Evolutionary conservation across 257 asterid genomes (phyloP), one percentile per base, ranked within the genome.

Genomic region (Salvia hispanica): DNA sequence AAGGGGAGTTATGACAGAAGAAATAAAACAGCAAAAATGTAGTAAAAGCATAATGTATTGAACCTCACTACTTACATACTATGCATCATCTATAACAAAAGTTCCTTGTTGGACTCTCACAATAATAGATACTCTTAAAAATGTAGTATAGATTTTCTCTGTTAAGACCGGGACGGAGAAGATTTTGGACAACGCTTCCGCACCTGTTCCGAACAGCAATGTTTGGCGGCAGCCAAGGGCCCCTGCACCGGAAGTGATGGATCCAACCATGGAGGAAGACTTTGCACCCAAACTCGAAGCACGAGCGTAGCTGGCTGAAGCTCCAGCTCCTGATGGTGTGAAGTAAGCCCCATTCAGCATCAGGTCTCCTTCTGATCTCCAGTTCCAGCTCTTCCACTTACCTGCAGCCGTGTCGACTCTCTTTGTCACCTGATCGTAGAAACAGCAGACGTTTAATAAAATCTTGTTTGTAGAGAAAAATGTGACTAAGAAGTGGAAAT

Each of bases 251-350:
- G 85, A 74, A 54, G 98, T 91, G 12, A 91, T 86, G 16, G 87
- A 2, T 31, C 67, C 87, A 0, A 91, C 86, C 91, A 89, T 81
- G 56, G 92, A 74, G 58, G 95, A 87, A 43, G 98, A 76, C 63
- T 91, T 91, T 59, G 98, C 96, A 12, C 94, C 93, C 54, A 87
- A 75, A 75, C 98, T 91, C 14, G 98, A 89, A 66, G 98, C 98
- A 80, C 95, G 77, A 15, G 98, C 96, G 45, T 91, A 91, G 85
- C 88, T 87, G 59, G 88, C 82, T 13, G 90, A 78, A 72, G 95
- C 96, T 63, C 94, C 95, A 11, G 95, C 95, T 45, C 98, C 98
- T 2, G 98, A 91, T 5, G 92, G 84, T 39, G 76, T 89, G 79
- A 91, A 91, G 74, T 80, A 89, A 16, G 98, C 98, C 33, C 98